Conservation (phyloP, 768 basidiomycete genomes). For the Tricholoma hemisulphureum region DNA sequence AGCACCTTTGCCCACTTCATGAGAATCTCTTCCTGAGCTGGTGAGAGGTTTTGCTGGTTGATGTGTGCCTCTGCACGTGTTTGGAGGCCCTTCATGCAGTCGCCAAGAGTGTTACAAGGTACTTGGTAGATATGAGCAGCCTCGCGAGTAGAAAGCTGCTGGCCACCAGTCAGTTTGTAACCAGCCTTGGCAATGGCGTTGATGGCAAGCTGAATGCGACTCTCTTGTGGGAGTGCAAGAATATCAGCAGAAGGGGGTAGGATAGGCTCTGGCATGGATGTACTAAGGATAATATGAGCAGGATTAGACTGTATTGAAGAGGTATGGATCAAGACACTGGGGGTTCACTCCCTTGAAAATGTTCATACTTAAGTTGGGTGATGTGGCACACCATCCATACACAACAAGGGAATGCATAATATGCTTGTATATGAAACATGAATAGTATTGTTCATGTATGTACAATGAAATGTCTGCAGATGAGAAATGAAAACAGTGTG, state of each 20-base stretch:
- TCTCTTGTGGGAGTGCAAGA: slow-evolving; percentile 5
- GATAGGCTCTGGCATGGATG: background rate
- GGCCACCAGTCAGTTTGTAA: slow-evolving; percentile 5
- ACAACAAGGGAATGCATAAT: background rate
- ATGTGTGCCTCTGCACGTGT: slow-evolving; percentile 15
- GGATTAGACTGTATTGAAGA: background rate
- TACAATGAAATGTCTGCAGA: background rate
- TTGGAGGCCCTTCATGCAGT: slow-evolving; percentile 2
- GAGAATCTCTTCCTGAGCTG: slow-evolving; percentile 17
- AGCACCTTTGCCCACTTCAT: slow-evolving; percentile 22
- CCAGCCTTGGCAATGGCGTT: slow-evolving; percentile 6
- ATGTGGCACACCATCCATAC: background rate
- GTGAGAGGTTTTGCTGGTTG: slow-evolving; percentile 13
- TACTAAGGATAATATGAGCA: background rate
- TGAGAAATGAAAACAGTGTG: background rate
- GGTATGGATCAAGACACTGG: background rate
- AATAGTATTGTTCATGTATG: background rate
- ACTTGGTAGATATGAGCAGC: slow-evolving; percentile 20
- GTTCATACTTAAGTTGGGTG: background rate
- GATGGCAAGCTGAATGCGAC: slow-evolving; percentile 14
- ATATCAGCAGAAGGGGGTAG: background rate
- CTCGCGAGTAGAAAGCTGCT: slow-evolving; percentile 11
- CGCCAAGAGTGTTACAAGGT: slow-evolving; percentile 1
- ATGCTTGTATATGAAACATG: background rate
- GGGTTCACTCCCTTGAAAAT: background rate